Evolutionary conservation across 2,329 filamentous ascomycete species (phyloP).

Genomic region (Nemania abortiva): DNA sequence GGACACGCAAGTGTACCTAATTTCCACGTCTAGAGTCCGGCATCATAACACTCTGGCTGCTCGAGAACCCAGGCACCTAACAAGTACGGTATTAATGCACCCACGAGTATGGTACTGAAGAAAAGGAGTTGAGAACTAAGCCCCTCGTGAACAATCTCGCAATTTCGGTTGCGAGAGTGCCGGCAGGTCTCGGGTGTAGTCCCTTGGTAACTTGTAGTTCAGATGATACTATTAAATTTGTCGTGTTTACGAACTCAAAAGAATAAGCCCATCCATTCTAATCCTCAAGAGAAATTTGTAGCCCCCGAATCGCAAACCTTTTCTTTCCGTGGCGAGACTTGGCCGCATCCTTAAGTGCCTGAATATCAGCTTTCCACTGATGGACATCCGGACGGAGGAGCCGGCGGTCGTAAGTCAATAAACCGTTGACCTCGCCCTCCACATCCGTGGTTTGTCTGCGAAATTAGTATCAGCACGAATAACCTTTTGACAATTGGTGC

Average conservation of each 20-base stretch:
- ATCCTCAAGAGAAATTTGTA: not conserved
- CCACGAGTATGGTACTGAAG: no score
- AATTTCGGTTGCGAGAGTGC: no score
- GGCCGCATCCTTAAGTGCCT: conserved; percentile 69
- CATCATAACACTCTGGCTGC: no score
- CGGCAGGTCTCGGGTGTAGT: not conserved
- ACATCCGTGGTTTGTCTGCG: conserved; percentile 75
- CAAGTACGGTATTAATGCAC: no score
- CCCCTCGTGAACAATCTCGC: no score
- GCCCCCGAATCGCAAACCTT: not conserved
- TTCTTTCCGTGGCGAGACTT: conserved; percentile 39
- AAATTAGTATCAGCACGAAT: conserved; percentile 23
- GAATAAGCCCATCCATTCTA: not conserved
- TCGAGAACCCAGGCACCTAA: no score
- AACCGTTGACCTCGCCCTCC: conserved; percentile 79
- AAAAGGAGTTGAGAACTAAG: no score
- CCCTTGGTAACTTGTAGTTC: not conserved
- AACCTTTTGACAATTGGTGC: not conserved
- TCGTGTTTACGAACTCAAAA: not conserved
- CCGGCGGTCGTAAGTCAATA: conserved; percentile 76
- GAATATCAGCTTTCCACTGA: conserved; percentile 72
- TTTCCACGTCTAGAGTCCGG: no score
- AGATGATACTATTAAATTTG: not conserved
- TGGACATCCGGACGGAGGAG: conserved; percentile 66
- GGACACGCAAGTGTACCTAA: no score